Evolutionary conservation across 768 basidiomycete species (phyloP).

Genomic region (Paxillus ammoniavirescens): DNA sequence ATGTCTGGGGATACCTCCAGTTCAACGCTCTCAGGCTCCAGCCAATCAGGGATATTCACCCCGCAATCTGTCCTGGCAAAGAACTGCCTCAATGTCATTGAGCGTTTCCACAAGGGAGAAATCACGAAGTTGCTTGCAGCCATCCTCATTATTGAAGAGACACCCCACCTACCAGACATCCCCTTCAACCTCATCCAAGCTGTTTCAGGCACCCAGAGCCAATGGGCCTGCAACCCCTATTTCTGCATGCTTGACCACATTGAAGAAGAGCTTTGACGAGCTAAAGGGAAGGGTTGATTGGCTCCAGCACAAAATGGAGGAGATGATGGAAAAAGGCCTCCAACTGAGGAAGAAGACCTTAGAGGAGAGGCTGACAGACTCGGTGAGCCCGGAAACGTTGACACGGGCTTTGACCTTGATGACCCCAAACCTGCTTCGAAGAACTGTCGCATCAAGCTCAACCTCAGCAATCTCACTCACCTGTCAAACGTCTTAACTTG

Average conservation of each 20-base stretch:
- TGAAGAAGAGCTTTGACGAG: background rate
- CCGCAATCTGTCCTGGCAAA: background rate
- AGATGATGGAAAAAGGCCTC: background rate
- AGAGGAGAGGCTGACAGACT: background rate
- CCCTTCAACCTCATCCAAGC: background rate
- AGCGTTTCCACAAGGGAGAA: slow-evolving; percentile 1
- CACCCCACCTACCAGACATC: too few species aligned
- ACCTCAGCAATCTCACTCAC: background rate
- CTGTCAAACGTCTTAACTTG: slow-evolving; percentile 1
- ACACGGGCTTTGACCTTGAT: background rate
- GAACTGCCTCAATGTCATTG: background rate
- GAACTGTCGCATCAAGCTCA: background rate
- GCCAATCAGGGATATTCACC: background rate
- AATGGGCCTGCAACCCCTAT: background rate
- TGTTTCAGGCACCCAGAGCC: background rate
- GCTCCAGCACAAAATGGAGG: background rate
- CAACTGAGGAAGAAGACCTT: background rate
- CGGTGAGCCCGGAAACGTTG: background rate
- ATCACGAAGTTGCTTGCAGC: background rate
- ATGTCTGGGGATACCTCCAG: background rate
- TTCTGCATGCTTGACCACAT: background rate
- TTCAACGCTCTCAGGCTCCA: background rate
- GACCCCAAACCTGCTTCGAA: background rate
- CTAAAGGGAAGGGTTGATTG: too few species aligned
- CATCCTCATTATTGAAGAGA: background rate